These are phyloP conservation scores for Coleophoma eucalyptorum DNA, from an alignment of 2,329 filamentous ascomycete genomes.

Conservation along the genomic window DNA sequence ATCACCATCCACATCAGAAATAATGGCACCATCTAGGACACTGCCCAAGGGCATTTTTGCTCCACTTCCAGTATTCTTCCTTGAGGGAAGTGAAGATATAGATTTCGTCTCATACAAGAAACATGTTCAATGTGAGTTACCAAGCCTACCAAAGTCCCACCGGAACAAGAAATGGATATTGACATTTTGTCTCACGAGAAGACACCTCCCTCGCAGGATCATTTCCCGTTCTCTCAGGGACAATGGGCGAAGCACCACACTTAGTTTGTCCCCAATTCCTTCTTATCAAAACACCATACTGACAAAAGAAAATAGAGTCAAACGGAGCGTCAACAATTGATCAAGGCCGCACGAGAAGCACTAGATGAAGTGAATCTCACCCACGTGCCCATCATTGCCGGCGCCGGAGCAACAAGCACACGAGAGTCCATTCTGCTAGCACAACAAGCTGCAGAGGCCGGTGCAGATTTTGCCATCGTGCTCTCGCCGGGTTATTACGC, in stretches of 20 bases:
- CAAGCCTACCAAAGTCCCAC: too few relatives aligned
- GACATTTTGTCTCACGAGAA: background rate
- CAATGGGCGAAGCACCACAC: conserved; percentile 7
- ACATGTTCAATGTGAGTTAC: conserved; percentile 6
- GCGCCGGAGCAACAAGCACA: conserved; percentile 35
- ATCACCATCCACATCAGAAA: too few relatives aligned
- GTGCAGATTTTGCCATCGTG: conserved; percentile 24
- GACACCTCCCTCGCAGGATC: conserved; percentile 4
- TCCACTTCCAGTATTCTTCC: conserved; percentile 10
- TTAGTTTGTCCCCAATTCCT: conserved; percentile 1
- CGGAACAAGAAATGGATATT: too few relatives aligned
- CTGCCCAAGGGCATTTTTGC: conserved; percentile 7
- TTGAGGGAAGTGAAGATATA: conserved; percentile 6
- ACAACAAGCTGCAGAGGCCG: conserved; percentile 32
- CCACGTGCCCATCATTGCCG: conserved; percentile 39
- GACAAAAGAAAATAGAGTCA: background rate
- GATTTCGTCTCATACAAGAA: conserved; percentile 5
- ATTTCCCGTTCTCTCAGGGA: conserved; percentile 7
- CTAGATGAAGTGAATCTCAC: conserved; percentile 30
- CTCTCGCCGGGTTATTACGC: conserved; percentile 15
- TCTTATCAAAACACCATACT: background rate
- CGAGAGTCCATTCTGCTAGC: conserved; percentile 32
- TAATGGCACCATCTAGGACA: background rate
- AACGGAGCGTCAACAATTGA: conserved; percentile 35
- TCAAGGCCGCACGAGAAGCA: conserved; percentile 33